Base-by-base conservation (phyloP, 1,284 basidiomycete species). In the Heterobasidion parviporum region DNA sequence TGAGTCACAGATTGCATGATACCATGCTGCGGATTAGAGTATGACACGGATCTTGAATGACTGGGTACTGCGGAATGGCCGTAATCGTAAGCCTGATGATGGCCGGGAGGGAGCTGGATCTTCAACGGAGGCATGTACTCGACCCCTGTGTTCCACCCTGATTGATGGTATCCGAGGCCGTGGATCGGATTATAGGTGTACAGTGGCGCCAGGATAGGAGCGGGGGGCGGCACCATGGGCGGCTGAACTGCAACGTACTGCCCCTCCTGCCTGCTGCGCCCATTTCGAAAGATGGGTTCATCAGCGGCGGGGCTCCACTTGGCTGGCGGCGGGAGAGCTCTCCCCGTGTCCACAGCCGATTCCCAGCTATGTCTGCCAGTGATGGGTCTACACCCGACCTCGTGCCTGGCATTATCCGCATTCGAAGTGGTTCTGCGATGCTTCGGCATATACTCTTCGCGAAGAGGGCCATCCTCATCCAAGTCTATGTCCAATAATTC, bases 241-340 rank as follows among this genome's bases (percentile, higher is more conserved):
- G 87, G 76, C 59, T 84, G 86, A 26, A 85, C 81, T 14, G 87
- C 82, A 48, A 85, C 71, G 58, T 88, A 88, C 48, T 82, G 77
- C 2, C 77, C 78, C n/a, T 41, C 12, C 56, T 72, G 79, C 47
- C 66, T 65, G 54, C 80, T 74, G 61, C 74, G 77, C 52, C 71
- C 70, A 55, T 78, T 74, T 45, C 80, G 78, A 46, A 79, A 68
- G 56, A 90, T 80, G 20, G 85, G 87, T 61, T 88, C 86, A 63
- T 89, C 87, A 14, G 77, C 85, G 9, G 81, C 78, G 52, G 88
- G 87, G 64, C 85, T 88, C 88, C 88, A 91, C 67, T 81, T 82
- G 7, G 88, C 83, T 16, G 88, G 88, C 14, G 89, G 85, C 49
- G 88, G 87, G 18, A 89, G 68, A 18, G 63, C 54, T 52, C 74